Evolutionary conservation across 1,139 yeast genomes (phyloP), one percentile per base, ranked within the genome.

Genomic region (Blastobotrys proliferans): DNA sequence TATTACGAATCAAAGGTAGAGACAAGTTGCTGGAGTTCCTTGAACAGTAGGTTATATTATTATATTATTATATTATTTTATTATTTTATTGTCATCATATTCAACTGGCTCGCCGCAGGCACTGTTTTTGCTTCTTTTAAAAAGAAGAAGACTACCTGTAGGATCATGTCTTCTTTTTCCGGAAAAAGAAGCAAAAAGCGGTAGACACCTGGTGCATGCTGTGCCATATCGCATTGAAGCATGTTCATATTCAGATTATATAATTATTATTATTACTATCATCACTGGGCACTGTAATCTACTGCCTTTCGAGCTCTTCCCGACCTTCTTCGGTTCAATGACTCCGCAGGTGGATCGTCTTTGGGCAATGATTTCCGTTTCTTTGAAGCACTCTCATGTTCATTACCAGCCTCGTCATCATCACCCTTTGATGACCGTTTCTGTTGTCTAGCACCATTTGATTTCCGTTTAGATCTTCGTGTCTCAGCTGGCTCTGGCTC

Each of bases 1-100:
- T 88, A 44, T 73, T 90, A 61, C 72, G 77, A 47, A 48, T 73
- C 34, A 88, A 84, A 61, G 95, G 95, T 1, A 75, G 74, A 52
- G 84, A 81, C 3, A 76, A 76, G 35, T 61, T 90, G 41, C 44
- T 86, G 52, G 62, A 74, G 35, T 85, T 84, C 60, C n/a, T 68
- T 85, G 49, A 21, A 34, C 9, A 29, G 35, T 22, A 11, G n/a
- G n/a, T n/a, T n/a, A n/a, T n/a, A n/a, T n/a, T n/a, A n/a, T n/a
- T n/a, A n/a, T n/a, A n/a, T n/a, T n/a, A n/a, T n/a, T n/a, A n/a
- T n/a, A n/a, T n/a, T n/a, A n/a, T n/a, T n/a, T n/a, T n/a, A n/a
- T n/a, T n/a, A n/a, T n/a, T n/a, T n/a, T n/a, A n/a, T n/a, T n/a
- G n/a, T n/a, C n/a, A n/a, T n/a, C n/a, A n/a, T n/a, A n/a, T n/a